Conservation (phyloP, 1,139 yeast species). For the Meyerozyma carpophila region DNA sequence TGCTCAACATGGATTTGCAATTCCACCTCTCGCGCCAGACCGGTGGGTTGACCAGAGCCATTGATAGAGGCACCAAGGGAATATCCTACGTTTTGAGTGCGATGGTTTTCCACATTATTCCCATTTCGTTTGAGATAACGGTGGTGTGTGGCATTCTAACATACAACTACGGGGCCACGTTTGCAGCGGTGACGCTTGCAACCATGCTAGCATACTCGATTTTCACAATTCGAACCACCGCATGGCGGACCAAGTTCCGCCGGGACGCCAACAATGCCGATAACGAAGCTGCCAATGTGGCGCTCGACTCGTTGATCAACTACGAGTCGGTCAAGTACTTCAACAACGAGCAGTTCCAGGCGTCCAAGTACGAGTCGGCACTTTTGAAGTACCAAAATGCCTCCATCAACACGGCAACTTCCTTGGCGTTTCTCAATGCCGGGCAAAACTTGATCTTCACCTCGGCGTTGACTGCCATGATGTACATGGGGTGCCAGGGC, state of each 20-base stretch:
- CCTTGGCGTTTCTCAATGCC: conserved; percentile 81
- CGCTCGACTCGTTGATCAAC: conserved; percentile 88
- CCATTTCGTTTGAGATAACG: conserved; percentile 85
- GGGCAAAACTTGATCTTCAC: conserved; percentile 94
- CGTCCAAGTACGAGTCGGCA: conserved; percentile 74
- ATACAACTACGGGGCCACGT: conserved; percentile 82
- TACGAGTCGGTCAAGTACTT: conserved; percentile 93
- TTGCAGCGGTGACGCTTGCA: conserved; percentile 81
- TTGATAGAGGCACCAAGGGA: conserved; percentile 97
- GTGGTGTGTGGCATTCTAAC: conserved; percentile 92
- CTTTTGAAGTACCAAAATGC: conserved; percentile 73
- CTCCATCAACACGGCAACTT: conserved; percentile 84
- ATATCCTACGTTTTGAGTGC: conserved; percentile 89
- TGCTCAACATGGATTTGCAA: conserved; percentile 78
- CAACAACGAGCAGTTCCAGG: conserved; percentile 80
- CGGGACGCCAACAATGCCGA: conserved; percentile 92
- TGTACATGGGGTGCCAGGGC: conserved; percentile 98
- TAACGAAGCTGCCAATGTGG: conserved; percentile 89
- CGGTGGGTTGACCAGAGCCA: conserved; percentile 93
- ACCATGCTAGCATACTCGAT: conserved; percentile 86
- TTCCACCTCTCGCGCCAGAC: conserved; percentile 91
- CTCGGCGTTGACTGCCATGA: conserved; percentile 89
- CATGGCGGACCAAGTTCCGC: conserved; percentile 94
- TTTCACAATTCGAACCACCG: conserved; percentile 87
- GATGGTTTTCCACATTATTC: conserved; percentile 94